Evolutionary conservation across 2,329 filamentous ascomycete species (phyloP).

Genomic region (Cryphonectria carpinicola): DNA sequence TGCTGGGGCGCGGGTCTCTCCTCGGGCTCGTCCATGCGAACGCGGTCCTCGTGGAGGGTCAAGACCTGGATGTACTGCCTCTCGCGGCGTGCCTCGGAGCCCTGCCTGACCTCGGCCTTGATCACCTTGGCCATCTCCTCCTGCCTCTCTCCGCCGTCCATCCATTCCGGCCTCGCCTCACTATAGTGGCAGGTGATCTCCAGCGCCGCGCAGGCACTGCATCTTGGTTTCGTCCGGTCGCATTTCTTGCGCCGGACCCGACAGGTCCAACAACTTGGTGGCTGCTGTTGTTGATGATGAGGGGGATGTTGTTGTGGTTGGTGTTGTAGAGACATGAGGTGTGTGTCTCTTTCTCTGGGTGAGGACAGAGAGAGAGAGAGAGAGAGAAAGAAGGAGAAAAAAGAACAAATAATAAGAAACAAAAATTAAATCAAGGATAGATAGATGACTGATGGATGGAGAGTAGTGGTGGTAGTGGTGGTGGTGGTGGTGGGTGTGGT

Average conservation of each 20-base stretch:
- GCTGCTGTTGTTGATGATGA: slow-evolving; percentile 4
- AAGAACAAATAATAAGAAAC: not conserved
- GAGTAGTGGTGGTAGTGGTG: no score
- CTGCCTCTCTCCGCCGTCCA: slow-evolving; percentile 37
- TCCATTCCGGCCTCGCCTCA: slow-evolving; percentile 39
- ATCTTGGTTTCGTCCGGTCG: slow-evolving; percentile 40
- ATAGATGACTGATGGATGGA: not conserved
- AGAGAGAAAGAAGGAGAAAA: no score
- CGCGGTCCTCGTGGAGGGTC: slow-evolving; percentile 27
- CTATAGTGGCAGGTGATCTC: slow-evolving; percentile 42
- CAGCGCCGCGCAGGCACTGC: slow-evolving; percentile 40
- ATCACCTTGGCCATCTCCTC: slow-evolving; percentile 40
- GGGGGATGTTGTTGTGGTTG: not conserved
- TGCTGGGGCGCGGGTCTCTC: slow-evolving; percentile 19
- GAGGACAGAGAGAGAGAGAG: no score
- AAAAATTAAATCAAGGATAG: not conserved
- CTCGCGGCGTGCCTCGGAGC: slow-evolving; percentile 20
- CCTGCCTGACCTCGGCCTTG: slow-evolving; percentile 41
- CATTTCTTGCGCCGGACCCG: slow-evolving; percentile 36
- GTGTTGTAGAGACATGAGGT: slow-evolving; percentile 11
- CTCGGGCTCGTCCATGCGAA: slow-evolving; percentile 22
- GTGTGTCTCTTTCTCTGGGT: not conserved
- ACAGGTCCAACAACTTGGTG: slow-evolving; percentile 42
- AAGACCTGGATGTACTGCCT: slow-evolving; percentile 27
- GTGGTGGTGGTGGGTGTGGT: no score